phyloP scores from a whole-genome alignment of 305 asterid species.

The Fraxinus velutina region DNA sequence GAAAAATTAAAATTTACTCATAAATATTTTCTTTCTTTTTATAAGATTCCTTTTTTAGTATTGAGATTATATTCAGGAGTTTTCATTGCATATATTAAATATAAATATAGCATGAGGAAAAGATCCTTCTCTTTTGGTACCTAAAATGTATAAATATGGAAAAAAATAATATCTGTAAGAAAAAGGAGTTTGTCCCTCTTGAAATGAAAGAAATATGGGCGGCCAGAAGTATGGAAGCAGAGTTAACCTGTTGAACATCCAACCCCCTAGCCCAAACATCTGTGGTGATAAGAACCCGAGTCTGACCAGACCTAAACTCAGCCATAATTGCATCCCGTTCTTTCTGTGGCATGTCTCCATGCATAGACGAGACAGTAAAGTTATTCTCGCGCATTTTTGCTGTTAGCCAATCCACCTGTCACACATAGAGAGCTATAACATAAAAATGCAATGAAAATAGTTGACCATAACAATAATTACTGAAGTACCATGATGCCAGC shows the following conservation, averaged over 20 bases:
- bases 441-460: slow-evolving; percentile 4
- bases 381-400: slow-evolving; percentile 90
- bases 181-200: not conserved
- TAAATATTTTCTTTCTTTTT: not conserved
- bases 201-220: not conserved
- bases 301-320: slow-evolving; percentile 76
- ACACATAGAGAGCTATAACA: slow-evolving; percentile 11
- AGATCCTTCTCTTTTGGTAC: not conserved
- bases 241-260: slow-evolving; percentile 93
- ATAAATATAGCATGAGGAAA: not conserved
- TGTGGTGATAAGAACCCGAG: slow-evolving; percentile 93
- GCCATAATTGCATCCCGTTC: slow-evolving; percentile 91
- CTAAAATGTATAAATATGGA: not conserved
- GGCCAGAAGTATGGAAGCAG: not conserved
- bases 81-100: not conserved
- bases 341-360: slow-evolving; percentile 98
- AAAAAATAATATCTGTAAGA: not conserved
- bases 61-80: not conserved
- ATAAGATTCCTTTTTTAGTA: not conserved
- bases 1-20: not conserved
- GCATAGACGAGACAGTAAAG: slow-evolving; percentile 94
- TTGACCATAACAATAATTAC: not conserved
- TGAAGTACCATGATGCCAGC: not conserved
- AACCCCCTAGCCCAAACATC: slow-evolving; percentile 99
- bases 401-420: slow-evolving; percentile 83